Base-by-base conservation (phyloP, 140 eudicot genomes). In the Oenanthe javanica region DNA sequence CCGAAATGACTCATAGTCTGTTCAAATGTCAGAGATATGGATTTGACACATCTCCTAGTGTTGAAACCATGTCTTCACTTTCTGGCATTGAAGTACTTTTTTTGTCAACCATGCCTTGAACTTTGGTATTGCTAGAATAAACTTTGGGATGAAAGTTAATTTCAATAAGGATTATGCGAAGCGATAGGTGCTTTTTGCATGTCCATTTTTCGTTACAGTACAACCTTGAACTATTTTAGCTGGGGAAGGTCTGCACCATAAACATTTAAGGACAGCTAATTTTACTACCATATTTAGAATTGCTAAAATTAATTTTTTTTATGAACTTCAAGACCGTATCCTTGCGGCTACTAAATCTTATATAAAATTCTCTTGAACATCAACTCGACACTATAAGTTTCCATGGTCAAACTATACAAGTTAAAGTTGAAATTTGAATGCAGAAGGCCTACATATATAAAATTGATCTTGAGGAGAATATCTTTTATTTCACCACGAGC, bases 1-100 rank as follows among this genome's bases (percentile, higher is more conserved):
- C 76, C 78, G 66, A 86, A 83, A 84, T 81, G 79, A 83, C 81
- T 72, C 40, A 10, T 74, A n/a, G 55, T 3, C 11, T 74, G 18
- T 46, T 12, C 4, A 46, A 46, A 46, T 74, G 47, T 74, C 10
- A 8, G 77, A 42, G 14, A 71, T 9, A 71, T 42, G 50, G 48
- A 19, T 40, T 71, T 11, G n/a, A 21, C 70, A 9, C n/a, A 72
- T 72, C 77, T 42, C 77, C 51, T 38, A 43, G 31, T 72, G 12
- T 43, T 11, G 38, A 45, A 46, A 21, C 40, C 38, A 46, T 46
- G 46, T n/a, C 38, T 45, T 45, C 54, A 43, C 2, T 46, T 70
- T 61, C 9, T 18, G 2, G 11, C 10, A 8, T 27, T 74, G 40
- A 47, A 45, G 42, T 4, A 23, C 47, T 21, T 74, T 42, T 74